These are phyloP conservation scores for Cordyceps cateniannulata DNA, from an alignment of 2,329 filamentous ascomycete species.

Conservation along the genomic window DNA sequence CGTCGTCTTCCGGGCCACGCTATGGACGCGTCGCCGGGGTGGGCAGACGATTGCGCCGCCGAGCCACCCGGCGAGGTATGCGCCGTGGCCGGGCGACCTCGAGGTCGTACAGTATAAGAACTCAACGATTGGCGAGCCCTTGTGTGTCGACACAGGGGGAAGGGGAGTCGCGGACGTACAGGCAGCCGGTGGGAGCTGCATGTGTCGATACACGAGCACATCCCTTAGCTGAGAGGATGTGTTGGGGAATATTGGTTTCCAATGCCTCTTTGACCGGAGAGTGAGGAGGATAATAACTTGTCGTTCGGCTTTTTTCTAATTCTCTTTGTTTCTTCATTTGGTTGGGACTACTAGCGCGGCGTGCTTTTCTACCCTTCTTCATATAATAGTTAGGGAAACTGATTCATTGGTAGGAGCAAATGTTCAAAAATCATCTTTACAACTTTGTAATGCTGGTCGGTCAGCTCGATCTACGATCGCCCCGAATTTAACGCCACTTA, in stretches of 20 bases:
- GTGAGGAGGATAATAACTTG: no score
- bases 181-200: slow-evolving; percentile 29
- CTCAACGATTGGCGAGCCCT: slow-evolving; percentile 36
- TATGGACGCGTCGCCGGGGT: slow-evolving; percentile 48
- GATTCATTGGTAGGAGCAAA: neutral
- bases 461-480: neutral
- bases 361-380: neutral
- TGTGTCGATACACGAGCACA: slow-evolving; percentile 29
- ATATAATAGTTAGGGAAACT: neutral
- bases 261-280: neutral
- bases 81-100: slow-evolving; percentile 52
- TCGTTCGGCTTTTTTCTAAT: neutral
- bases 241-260: neutral
- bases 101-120: slow-evolving; percentile 46
- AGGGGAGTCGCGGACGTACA: slow-evolving; percentile 31
- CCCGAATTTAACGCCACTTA: neutral
- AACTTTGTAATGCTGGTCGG: neutral
- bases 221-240: neutral
- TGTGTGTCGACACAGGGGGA: slow-evolving; percentile 41
- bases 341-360: neutral
- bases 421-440: neutral
- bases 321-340: neutral
- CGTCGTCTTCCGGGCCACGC: slow-evolving; percentile 47
- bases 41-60: slow-evolving; percentile 15
- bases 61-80: slow-evolving; percentile 23